Conservation (phyloP, 345 rosid species). For the Xanthoceras sorbifolium region DNA sequence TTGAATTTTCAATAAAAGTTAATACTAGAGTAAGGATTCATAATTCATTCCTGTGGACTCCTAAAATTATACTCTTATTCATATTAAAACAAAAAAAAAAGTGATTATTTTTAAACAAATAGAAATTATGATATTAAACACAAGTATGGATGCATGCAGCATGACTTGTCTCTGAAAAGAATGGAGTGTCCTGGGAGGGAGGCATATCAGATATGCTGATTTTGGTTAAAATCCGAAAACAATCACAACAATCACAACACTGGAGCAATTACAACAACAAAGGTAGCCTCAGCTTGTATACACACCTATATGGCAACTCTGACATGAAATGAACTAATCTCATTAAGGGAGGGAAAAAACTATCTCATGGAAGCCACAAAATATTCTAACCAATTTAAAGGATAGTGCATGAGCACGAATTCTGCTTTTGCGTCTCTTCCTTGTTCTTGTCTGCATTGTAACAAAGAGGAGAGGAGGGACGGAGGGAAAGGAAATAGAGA, state of each 20-base stretch:
- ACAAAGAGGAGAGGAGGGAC: not conserved
- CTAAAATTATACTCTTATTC: too few species aligned
- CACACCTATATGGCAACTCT: not conserved
- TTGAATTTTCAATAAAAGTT: too few species aligned
- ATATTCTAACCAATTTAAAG: conserved; percentile 25
- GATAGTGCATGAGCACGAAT: conserved; percentile 37
- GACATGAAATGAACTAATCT: not conserved
- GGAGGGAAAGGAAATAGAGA: not conserved
- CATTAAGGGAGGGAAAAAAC: not conserved
- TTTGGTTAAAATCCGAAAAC: not conserved
- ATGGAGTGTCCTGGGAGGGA: not conserved
- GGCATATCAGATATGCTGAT: not conserved
- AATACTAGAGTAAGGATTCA: not conserved
- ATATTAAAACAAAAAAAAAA: too few species aligned
- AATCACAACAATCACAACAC: conserved; percentile 5
- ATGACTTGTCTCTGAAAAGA: not conserved
- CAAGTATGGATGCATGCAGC: not conserved
- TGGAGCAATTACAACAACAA: not conserved
- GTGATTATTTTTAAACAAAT: not conserved
- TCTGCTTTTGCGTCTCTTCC: conserved; percentile 36
- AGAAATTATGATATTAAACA: not conserved
- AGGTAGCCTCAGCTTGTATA: not conserved
- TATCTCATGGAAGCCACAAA: not conserved
- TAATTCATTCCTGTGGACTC: too few species aligned
- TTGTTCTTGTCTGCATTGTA: conserved; percentile 31